Percentiles rank a stretch among this genome's conserved stretches.
Evolutionary conservation across 441 rosid genomes (phyloP).

Genomic region (Brassica balearica): DNA sequence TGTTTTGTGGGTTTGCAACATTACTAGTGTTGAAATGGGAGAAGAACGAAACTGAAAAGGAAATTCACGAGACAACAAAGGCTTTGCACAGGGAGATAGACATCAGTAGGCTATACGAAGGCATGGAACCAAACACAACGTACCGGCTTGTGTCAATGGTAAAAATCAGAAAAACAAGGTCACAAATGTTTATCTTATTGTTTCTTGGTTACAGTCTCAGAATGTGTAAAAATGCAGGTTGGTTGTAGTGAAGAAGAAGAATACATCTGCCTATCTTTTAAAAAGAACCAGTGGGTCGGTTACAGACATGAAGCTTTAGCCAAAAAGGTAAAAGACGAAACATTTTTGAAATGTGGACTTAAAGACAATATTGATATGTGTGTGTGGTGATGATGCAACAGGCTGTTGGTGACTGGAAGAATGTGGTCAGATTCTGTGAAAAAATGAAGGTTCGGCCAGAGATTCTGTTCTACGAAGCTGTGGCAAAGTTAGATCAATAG

Average conservation of each 20-base stretch:
- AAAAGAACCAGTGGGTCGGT: conserved; percentile 25
- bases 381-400: conserved; percentile 1
- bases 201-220: not conserved
- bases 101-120: conserved; percentile 26
- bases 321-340: conserved; percentile 4
- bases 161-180: conserved; percentile 8
- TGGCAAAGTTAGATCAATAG: not conserved
- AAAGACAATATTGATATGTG: not conserved
- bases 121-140: conserved; percentile 14
- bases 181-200: not conserved
- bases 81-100: conserved; percentile 38
- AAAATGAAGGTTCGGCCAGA: conserved; percentile 6
- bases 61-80: conserved; percentile 22
- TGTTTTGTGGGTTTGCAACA: conserved; percentile 24
- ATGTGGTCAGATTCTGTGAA: conserved; percentile 9
- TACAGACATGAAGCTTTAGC: conserved; percentile 7
- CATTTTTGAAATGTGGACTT: not conserved
- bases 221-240: conserved; percentile 31
- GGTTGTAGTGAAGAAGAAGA: conserved; percentile 25
- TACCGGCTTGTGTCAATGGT: conserved; percentile 41
- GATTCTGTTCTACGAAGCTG: conserved; percentile 14
- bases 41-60: conserved; percentile 26
- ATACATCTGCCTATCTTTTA: conserved; percentile 24
- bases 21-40: conserved; percentile 28
- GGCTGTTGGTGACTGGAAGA: conserved; percentile 8